Base-by-base conservation (phyloP, 2,329 filamentous ascomycete genomes). In the Paraphaeosphaeria minitans region DNA sequence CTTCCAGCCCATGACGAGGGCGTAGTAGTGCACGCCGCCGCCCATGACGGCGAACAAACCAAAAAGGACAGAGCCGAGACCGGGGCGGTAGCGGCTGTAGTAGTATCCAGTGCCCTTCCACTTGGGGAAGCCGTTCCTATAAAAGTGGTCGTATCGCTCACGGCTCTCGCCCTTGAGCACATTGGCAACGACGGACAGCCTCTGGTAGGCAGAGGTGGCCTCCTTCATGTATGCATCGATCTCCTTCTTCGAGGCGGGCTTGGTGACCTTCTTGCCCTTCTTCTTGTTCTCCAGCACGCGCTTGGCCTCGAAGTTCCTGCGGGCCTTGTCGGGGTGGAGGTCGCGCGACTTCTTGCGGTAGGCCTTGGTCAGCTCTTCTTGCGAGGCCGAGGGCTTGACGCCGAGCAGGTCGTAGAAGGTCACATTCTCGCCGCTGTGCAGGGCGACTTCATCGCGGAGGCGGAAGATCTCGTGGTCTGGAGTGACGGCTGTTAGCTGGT, bases 81-180 rank as follows among this genome's bases (percentile, higher is more conserved):
- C 95, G 1, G 95, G 95, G 21, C 95, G 87, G 84, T 94, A 97
- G 58, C 95, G 89, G 70, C 88, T 88, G 82, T 99, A 99, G 84
- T 98, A 99, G 85, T 99, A 99, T 62, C 95, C 94, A 46, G 94
- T 97, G 58, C 95, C 95, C 81, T 94, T 93, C 95, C 95, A 99
- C 56, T 87, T 87, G 33, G 95, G 95, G 81, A 99, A 99, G 61
- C 95, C 95, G 78, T 98, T 93, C 76, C 82, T 81, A 60, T 98
- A 80, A 81, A 98, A 99, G 78, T 97, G 90, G 76, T 99, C 94
- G 79, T 99, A 99, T 63, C 95, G 90, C 67, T 92, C 90, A 63
- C 95, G 87, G 55, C 86, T 85, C 3, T 90, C 82, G 1, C 94
- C 92, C 68, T 91, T 88, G 53, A 99, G 88, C 72, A 99, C 90